Conservation (phyloP, 2,329 filamentous ascomycete species). For the Calonectria ilicicola region DNA sequence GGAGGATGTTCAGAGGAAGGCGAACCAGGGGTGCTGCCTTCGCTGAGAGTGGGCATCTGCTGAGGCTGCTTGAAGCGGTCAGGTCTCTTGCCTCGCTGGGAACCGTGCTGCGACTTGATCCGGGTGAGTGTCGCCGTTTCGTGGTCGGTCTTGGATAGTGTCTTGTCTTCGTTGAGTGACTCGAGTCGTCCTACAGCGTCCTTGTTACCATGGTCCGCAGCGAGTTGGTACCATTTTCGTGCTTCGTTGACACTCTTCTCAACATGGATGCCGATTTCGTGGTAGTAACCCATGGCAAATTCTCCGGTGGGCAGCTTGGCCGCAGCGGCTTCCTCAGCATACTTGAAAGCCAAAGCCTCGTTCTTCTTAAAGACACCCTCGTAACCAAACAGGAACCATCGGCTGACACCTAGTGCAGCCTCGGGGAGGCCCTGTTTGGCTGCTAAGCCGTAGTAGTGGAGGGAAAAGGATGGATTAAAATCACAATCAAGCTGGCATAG, state of each 20-base stretch:
- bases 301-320: slow-evolving; percentile 89
- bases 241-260: slow-evolving; percentile 86
- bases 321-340: slow-evolving; percentile 87
- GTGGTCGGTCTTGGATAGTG: slow-evolving; percentile 90
- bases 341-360: slow-evolving; percentile 91
- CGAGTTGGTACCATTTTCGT: slow-evolving; percentile 89
- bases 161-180: slow-evolving; percentile 84
- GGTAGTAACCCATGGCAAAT: slow-evolving; percentile 97
- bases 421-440: slow-evolving; percentile 93
- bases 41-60: slow-evolving; percentile 63
- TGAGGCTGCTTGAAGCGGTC: slow-evolving; percentile 67
- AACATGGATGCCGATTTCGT: slow-evolving; percentile 95
- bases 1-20: slow-evolving; percentile 39
- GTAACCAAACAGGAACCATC: slow-evolving; percentile 98
- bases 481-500: slow-evolving; percentile 93
- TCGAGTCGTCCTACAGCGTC: slow-evolving; percentile 87
- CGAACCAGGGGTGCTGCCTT: slow-evolving; percentile 51
- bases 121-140: slow-evolving; percentile 89
- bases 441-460: slow-evolving; percentile 96
- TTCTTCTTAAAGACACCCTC: slow-evolving; percentile 95
- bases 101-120: slow-evolving; percentile 86
- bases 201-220: slow-evolving; percentile 90
- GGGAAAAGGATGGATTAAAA: slow-evolving; percentile 90
- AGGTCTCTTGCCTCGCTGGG: slow-evolving; percentile 71
- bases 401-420: slow-evolving; percentile 94